These are phyloP conservation scores for Thalassiosira profunda DNA, from an alignment of 108 stramenopile genomes.

Conservation along the genomic window DNA sequence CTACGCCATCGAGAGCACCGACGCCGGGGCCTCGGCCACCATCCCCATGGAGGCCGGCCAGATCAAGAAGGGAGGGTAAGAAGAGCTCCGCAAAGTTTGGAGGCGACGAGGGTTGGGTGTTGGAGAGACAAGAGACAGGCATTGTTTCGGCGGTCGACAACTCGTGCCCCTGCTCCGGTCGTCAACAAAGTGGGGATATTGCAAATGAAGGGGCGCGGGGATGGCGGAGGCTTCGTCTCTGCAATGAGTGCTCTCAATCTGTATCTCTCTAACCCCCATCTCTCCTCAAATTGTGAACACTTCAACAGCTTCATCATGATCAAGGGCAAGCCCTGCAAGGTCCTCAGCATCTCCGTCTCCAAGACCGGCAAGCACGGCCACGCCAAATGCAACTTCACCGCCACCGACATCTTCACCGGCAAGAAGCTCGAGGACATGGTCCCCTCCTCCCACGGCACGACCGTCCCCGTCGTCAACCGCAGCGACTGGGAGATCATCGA, in stretches of 20 bases:
- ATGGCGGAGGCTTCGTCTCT: no score
- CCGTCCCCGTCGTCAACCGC: conserved; percentile 96
- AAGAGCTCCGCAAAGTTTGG: no score
- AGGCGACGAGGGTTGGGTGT: no score
- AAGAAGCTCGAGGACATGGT: conserved; percentile 99
- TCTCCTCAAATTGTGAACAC: no score
- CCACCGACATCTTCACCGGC: conserved; percentile 99
- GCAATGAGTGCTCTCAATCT: no score
- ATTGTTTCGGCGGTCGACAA: no score
- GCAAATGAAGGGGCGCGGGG: no score
- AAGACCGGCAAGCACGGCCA: conserved; percentile 99
- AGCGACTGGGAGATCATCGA: conserved; percentile 98
- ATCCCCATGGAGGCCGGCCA: conserved; percentile 96
- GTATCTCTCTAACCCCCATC: no score
- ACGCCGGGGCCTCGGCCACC: conserved; percentile 93
- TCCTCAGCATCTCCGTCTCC: conserved; percentile 97
- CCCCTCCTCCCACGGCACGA: conserved; percentile 97
- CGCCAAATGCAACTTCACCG: conserved; percentile 99
- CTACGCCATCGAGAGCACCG: conserved; percentile 87
- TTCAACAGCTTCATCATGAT: conserved; percentile 95
- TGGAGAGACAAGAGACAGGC: no score
- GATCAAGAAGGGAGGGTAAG: conserved; percentile 96
- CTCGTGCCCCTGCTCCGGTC: no score
- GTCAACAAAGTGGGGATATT: no score
- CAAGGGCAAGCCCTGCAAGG: conserved; percentile 99